A percentile compares a stretch with the other conserved stretches of the same genome.
phyloP scores from a whole-genome alignment of 2,329 filamentous ascomycete species.

The Pleomassaria siparia region DNA sequence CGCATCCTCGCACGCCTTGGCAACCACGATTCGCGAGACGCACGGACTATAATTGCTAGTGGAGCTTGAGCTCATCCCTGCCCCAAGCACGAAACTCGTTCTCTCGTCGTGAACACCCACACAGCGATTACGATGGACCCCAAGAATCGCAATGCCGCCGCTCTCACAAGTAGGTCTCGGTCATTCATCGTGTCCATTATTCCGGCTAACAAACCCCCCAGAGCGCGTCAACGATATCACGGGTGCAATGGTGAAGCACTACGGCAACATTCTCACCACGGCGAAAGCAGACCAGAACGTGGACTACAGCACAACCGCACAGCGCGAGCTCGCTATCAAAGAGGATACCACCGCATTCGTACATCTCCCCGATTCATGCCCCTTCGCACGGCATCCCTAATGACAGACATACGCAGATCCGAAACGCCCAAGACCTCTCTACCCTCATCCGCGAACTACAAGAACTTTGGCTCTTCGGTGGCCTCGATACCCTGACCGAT shows the following conservation, averaged over 20 bases:
- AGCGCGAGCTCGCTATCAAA: slow-evolving; percentile 60
- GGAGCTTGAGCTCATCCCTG: background rate
- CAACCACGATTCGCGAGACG: background rate
- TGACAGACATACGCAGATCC: slow-evolving; percentile 45
- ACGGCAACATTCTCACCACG: slow-evolving; percentile 58
- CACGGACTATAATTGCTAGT: background rate
- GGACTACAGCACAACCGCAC: slow-evolving; percentile 58
- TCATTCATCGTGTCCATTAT: background rate
- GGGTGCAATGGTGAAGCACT: slow-evolving; percentile 51
- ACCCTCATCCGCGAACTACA: slow-evolving; percentile 63
- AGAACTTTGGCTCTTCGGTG: slow-evolving; percentile 68
- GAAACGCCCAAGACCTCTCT: slow-evolving; percentile 63
- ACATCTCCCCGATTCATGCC: slow-evolving; percentile 22
- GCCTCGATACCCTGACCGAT: slow-evolving; percentile 57
- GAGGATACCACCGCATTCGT: slow-evolving; percentile 62
- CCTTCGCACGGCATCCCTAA: background rate
- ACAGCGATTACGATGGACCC: slow-evolving; percentile 39
- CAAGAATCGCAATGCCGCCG: slow-evolving; percentile 46
- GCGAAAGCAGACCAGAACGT: slow-evolving; percentile 53
- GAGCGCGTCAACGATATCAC: slow-evolving; percentile 45
- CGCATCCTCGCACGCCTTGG: too few species aligned
- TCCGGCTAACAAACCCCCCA: slow-evolving; percentile 14
- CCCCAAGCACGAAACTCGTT: background rate
- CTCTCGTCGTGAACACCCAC: background rate
- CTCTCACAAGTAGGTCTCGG: slow-evolving; percentile 36